Percentiles rank a stretch among this genome's conserved stretches.
Conservation (phyloP, 768 basidiomycete species). For the Guyanaporus albipodus region DNA sequence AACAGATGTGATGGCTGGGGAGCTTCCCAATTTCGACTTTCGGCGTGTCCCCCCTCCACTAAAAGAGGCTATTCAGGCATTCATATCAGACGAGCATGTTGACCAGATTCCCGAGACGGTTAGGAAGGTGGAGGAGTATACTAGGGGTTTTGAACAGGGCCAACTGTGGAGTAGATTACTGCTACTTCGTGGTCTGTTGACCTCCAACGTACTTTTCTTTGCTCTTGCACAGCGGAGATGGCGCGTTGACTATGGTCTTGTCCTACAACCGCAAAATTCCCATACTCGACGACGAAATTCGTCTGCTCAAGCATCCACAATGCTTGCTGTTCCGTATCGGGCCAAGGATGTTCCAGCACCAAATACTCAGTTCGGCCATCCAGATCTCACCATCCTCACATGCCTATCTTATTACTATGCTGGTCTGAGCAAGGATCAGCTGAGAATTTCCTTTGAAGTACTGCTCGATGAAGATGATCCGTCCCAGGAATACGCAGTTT, state of each 20-base stretch:
- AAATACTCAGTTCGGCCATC: conserved; percentile 20
- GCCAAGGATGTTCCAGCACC: too few relatives aligned
- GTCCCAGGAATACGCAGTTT: neutral
- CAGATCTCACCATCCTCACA: conserved; percentile 31
- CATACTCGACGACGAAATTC: too few relatives aligned
- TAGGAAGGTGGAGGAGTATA: conserved; percentile 1
- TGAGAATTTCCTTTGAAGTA: neutral
- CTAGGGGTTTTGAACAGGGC: neutral
- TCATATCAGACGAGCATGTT: neutral
- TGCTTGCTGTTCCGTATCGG: conserved; percentile 13
- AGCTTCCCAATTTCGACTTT: neutral
- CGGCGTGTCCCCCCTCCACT: neutral
- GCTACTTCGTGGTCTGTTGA: conserved; percentile 30
- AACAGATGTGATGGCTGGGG: neutral
- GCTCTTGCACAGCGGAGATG: conserved; percentile 28
- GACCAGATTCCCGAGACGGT: neutral
- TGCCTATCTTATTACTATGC: conserved; percentile 35
- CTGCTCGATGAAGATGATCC: conserved; percentile 5
- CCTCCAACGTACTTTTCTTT: conserved; percentile 23
- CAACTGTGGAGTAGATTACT: neutral
- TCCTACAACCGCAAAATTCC: conserved; percentile 10
- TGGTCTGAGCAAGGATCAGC: conserved; percentile 1
- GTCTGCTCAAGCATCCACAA: too few relatives aligned
- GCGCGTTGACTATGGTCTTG: conserved; percentile 1
- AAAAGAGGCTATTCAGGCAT: neutral